Evolutionary conservation across 192 early-diverging fungal genomes (phyloP).

Genomic region (Backusella parvicylindrica): DNA sequence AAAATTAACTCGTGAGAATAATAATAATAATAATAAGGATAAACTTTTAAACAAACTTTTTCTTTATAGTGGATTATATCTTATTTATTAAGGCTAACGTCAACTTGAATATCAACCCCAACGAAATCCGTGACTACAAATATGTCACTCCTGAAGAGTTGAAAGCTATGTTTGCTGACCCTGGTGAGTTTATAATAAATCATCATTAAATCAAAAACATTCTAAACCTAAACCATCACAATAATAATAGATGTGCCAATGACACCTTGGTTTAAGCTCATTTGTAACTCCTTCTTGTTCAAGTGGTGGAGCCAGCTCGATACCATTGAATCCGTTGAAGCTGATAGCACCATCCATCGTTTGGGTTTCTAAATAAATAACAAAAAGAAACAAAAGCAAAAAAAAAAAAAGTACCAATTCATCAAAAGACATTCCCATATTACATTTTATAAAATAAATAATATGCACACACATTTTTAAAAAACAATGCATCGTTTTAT

Average conservation of each 20-base stretch:
- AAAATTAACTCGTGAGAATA: background rate
- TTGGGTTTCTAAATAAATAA: constrained; percentile 40
- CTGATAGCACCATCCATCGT: constrained; percentile 69
- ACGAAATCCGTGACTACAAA: constrained; percentile 82
- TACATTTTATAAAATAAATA: constrained; percentile 2
- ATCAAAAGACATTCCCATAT: background rate
- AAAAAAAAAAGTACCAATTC: background rate
- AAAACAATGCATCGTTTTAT: background rate
- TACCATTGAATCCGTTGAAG: constrained; percentile 53
- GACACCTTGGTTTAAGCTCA: constrained; percentile 97
- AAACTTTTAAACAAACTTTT: background rate
- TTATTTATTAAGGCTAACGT: constrained; percentile 81
- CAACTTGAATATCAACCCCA: constrained; percentile 72
- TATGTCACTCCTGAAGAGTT: constrained; percentile 88
- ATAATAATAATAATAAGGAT: background rate
- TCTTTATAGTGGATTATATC: constrained; percentile 81
- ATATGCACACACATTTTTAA: background rate
- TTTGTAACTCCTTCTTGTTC: constrained; percentile 90
- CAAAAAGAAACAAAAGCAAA: background rate
- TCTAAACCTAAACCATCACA: constrained; percentile 8
- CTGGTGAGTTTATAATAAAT: constrained; percentile 42
- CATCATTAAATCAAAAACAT: background rate
- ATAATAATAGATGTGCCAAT: constrained; percentile 55
- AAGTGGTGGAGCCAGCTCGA: constrained; percentile 94
- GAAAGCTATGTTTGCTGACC: constrained; percentile 62